Conservation (phyloP, 768 basidiomycete species). For the Lactifluus volemus region DNA sequence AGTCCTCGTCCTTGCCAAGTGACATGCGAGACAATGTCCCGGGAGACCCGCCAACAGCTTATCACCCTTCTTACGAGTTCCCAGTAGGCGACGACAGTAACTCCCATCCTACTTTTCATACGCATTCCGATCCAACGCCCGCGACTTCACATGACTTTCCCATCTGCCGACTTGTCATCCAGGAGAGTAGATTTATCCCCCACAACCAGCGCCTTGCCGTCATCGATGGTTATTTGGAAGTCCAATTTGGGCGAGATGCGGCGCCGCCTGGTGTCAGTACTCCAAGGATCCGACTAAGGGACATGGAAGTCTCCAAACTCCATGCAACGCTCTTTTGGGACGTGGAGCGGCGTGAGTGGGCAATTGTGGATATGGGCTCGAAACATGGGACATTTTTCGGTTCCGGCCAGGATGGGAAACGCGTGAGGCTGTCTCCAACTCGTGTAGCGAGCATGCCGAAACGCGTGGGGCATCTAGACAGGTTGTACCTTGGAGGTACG, state of each 20-base stretch:
- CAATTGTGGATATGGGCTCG: constrained; percentile 76
- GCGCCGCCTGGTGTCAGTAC: constrained; percentile 40
- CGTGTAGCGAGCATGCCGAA: constrained; percentile 63
- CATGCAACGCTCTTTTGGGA: constrained; percentile 76
- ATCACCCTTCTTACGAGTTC: constrained; percentile 55
- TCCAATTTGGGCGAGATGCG: constrained; percentile 68
- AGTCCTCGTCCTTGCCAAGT: constrained; percentile 11
- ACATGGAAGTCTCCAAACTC: constrained; percentile 76
- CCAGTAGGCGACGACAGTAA: constrained; percentile 32
- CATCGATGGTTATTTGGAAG: constrained; percentile 52
- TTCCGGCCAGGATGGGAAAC: constrained; percentile 17
- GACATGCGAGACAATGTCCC: constrained; percentile 20
- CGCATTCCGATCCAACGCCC: neutral
- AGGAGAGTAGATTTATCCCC: constrained; percentile 39
- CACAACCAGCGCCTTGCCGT: constrained; percentile 45
- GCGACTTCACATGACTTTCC: constrained; percentile 2
- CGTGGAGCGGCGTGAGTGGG: constrained; percentile 48
- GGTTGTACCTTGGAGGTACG: constrained; percentile 59
- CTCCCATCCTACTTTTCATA: neutral
- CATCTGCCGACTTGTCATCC: constrained; percentile 34
- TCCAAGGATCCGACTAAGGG: constrained; percentile 67
- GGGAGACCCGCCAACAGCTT: constrained; percentile 18
- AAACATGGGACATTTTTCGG: constrained; percentile 72
- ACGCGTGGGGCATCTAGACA: constrained; percentile 53
- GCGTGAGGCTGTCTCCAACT: constrained; percentile 42